Evolutionary conservation across 768 basidiomycete genomes (phyloP), one percentile per base, ranked within the genome.

Genomic region (Pisolithus tinctorius): DNA sequence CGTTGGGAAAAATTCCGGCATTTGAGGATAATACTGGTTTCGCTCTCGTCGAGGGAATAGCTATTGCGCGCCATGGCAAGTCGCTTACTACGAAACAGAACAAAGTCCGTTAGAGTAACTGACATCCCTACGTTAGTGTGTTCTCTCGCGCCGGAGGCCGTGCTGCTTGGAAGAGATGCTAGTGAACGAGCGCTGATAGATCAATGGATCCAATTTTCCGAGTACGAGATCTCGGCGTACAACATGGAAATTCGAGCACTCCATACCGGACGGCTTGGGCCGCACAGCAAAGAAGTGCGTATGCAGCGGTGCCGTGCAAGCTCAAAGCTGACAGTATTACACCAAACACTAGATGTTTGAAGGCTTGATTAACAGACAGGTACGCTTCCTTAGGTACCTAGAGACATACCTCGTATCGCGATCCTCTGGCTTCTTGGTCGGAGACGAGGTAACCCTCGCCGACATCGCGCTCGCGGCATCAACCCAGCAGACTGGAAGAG

Each of bases 151-250:
- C 66, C 66, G 6, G 52, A 60, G 37, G 61, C 61, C 25, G 57
- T 56, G 29, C 53, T 66, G 39, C 58, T 66, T n/a, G 61, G 63
- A 30, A 62, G 60, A 27, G 43, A 55, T 8, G 46, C 37, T 13
- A 44, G 16, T 4, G 66, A 66, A 41, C 50, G 62, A 23, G 63
- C 62, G 2, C 62, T 66, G 26, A 55, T 67, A 1, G 66, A 66
- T 43, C 66, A 66, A 36, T 66, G 65, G 65, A 52, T 66, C 16
- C 65, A 66, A 29, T 66, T 66, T 43, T 60, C 53, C 8, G 65
- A 66, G 43, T 51, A 48, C 10, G 65, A 66, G 43, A 63, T 68
- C 29, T n/a, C 54, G 39, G 6, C 1, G 47, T 51, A 54, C 53
- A 68, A 55, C 48, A 55, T 64, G 26, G 54, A 59, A 45, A 50